Conservation (phyloP, 2,329 filamentous ascomycete genomes). For the Pseudogymnoascus sp. region DNA sequence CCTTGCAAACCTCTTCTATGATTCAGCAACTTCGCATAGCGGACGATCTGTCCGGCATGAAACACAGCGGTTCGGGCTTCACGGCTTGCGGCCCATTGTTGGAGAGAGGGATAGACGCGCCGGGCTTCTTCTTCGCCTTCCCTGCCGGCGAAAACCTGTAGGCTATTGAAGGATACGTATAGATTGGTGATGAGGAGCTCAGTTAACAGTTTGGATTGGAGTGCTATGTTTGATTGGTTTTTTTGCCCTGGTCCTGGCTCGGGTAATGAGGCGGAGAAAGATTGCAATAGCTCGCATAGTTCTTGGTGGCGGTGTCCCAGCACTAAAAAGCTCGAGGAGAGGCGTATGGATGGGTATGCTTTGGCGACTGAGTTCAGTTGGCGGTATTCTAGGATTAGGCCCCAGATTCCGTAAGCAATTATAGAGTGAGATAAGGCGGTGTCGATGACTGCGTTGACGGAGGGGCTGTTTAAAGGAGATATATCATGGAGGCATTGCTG, state of each 20-base stretch:
- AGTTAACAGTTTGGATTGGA: conserved; percentile 29
- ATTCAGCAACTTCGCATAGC: conserved; percentile 46
- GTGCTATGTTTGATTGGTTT: conserved; percentile 16
- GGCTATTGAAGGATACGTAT: conserved; percentile 55
- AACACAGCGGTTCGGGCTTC: conserved; percentile 55
- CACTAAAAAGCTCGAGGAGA: conserved; percentile 36
- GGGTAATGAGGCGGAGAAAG: conserved; percentile 4
- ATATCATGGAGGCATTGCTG: conserved; percentile 13
- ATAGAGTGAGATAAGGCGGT: conserved; percentile 49
- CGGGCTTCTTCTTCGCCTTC: conserved; percentile 60
- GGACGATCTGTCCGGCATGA: conserved; percentile 61
- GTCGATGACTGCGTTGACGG: conserved; percentile 40
- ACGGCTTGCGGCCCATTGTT: conserved; percentile 49
- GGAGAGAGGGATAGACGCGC: conserved; percentile 48
- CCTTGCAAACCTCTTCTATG: conserved; percentile 35
- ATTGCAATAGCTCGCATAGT: conserved; percentile 41
- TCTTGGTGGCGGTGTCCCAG: conserved; percentile 53
- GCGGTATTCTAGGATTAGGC: conserved; percentile 58
- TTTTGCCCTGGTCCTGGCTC: background rate
- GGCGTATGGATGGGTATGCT: conserved; percentile 10
- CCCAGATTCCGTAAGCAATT: conserved; percentile 60
- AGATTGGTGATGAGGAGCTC: conserved; percentile 55
- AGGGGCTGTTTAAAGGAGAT: conserved; percentile 4
- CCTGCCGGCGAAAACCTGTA: conserved; percentile 61
- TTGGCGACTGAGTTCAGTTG: conserved; percentile 44